Conservation (phyloP, 306 rosid species). For the Urtica urens region DNA sequence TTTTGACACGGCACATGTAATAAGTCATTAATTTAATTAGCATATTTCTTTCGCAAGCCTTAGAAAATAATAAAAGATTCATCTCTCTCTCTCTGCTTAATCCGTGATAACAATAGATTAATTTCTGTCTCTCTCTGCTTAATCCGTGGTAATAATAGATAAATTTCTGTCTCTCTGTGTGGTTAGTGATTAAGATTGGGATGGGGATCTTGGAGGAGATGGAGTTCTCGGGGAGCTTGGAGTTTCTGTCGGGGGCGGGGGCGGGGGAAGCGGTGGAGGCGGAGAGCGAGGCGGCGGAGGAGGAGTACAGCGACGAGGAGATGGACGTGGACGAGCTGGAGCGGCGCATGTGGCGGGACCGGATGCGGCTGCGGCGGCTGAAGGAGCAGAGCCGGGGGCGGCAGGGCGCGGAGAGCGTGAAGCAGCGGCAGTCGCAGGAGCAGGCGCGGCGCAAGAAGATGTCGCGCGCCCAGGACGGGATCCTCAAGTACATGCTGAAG, state of each 20-base stretch:
- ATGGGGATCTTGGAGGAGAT: slow-evolving; percentile 38
- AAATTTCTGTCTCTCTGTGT: not conserved
- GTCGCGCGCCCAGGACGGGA: slow-evolving; percentile 54
- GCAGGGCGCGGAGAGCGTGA: slow-evolving; percentile 25
- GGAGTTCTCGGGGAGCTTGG: slow-evolving; percentile 31
- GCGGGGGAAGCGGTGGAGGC: slow-evolving; percentile 22
- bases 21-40: not conserved
- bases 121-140: not conserved
- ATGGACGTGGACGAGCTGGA: slow-evolving; percentile 42
- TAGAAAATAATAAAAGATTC: not conserved
- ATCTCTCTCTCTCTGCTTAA: not conserved
- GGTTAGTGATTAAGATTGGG: not conserved
- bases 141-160: slow-evolving; percentile 2
- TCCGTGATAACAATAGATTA: slow-evolving; percentile 1
- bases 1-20: not conserved
- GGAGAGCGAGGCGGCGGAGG: slow-evolving; percentile 22
- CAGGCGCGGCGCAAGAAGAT: slow-evolving; percentile 53
- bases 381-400: slow-evolving; percentile 36
- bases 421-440: slow-evolving; percentile 50
- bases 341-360: slow-evolving; percentile 49
- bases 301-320: slow-evolving; percentile 44
- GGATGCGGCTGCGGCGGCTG: slow-evolving; percentile 28
- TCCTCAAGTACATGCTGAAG: slow-evolving; percentile 57
- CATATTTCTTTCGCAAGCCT: too few relatives aligned
- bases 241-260: slow-evolving; percentile 22